phyloP scores from a whole-genome alignment of 768 basidiomycete genomes.

The Termitomyces heimii region DNA sequence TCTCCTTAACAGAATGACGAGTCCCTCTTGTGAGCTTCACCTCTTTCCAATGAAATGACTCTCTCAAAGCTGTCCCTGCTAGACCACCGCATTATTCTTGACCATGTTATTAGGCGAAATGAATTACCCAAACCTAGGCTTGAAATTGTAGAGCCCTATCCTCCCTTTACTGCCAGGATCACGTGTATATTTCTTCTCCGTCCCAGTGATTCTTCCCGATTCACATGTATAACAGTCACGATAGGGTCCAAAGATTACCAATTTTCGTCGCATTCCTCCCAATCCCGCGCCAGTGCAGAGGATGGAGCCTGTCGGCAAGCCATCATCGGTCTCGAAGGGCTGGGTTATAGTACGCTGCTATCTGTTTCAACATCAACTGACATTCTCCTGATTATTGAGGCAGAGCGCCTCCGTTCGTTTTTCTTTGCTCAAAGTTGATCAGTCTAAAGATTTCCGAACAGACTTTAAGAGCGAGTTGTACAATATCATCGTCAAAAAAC shows the following conservation, averaged over 20 bases:
- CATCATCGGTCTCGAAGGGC: neutral
- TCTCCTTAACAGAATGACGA: neutral
- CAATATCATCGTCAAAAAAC: neutral
- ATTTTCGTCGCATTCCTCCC: neutral
- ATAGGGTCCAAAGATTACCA: neutral
- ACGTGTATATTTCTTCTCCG: neutral
- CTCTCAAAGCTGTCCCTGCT: neutral
- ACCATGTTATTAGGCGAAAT: neutral
- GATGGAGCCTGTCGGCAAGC: conserved; percentile 2
- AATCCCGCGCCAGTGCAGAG: neutral
- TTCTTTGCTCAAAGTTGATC: neutral
- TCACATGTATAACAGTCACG: neutral
- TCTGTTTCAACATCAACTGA: neutral
- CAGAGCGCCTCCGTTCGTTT: neutral
- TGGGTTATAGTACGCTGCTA: neutral
- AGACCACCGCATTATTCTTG: conserved; percentile 1
- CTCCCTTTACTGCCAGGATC: neutral
- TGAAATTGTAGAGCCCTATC: neutral
- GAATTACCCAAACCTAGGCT: neutral
- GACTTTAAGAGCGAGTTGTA: neutral
- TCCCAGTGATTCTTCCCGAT: neutral
- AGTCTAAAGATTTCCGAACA: neutral
- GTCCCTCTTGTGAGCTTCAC: neutral
- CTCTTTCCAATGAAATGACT: neutral
- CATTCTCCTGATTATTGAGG: neutral